Evolutionary conservation across 179 eudicot genomes (phyloP).

Genomic region (Patellifolia procumbens): DNA sequence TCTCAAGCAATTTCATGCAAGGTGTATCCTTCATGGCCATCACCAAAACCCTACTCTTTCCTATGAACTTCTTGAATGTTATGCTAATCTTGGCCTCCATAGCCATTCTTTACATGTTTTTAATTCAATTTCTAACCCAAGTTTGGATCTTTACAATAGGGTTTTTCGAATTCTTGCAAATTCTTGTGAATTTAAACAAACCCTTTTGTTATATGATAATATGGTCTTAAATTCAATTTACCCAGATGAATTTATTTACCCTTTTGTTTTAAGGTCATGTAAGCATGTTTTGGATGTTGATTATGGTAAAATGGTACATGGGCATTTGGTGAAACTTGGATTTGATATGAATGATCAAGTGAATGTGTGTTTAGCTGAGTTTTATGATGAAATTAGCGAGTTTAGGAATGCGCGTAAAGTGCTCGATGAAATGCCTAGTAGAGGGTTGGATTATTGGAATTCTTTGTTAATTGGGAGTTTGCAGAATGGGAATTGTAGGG

Average conservation of each 20-base stretch:
- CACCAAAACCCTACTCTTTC: slow-evolving; percentile 34
- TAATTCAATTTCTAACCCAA: slow-evolving; percentile 26
- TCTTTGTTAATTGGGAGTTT: slow-evolving; percentile 23
- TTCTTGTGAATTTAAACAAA: slow-evolving; percentile 23
- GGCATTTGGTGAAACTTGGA: slow-evolving; percentile 39
- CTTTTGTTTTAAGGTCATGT: slow-evolving; percentile 38
- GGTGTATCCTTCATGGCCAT: slow-evolving; percentile 44
- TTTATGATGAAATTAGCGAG: slow-evolving; percentile 21
- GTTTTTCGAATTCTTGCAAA: slow-evolving; percentile 30
- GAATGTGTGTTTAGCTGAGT: slow-evolving; percentile 26
- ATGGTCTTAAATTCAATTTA: slow-evolving; percentile 34
- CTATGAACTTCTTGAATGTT: slow-evolving; percentile 28
- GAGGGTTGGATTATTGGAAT: slow-evolving; percentile 26
- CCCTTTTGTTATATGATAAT: slow-evolving; percentile 35
- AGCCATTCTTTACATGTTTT: slow-evolving; percentile 23
- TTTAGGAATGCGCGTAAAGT: slow-evolving; percentile 21
- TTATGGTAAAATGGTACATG: slow-evolving; percentile 29
- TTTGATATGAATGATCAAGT: slow-evolving; percentile 26
- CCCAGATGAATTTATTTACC: slow-evolving; percentile 38
- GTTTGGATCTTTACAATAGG: slow-evolving; percentile 19
- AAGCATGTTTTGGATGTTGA: slow-evolving; percentile 12
- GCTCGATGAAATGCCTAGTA: slow-evolving; percentile 33
- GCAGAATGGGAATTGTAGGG: slow-evolving; percentile 19
- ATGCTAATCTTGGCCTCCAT: slow-evolving; percentile 33
- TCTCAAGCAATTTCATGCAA: slow-evolving; percentile 45